These are phyloP conservation scores for Plasmodium vinckei DNA, from an alignment of 169 alveolate species.

Conservation along the genomic window DNA sequence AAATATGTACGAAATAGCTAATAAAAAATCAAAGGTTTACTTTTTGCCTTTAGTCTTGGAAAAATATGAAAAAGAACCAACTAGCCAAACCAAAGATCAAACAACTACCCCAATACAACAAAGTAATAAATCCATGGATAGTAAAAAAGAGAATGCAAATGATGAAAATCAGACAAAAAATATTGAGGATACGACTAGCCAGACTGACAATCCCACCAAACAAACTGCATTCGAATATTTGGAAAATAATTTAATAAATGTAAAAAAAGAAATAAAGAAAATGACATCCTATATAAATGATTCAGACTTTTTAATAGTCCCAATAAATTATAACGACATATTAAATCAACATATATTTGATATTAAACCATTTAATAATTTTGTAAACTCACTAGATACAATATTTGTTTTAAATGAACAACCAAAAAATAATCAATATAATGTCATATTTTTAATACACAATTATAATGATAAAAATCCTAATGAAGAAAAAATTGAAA, in stretches of 20 bases:
- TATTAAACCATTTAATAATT: constrained; percentile 22
- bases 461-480: constrained; percentile 22
- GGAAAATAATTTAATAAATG: constrained; percentile 20
- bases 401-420: constrained; percentile 4
- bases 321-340: constrained; percentile 65
- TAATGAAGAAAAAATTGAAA: constrained; percentile 23
- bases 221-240: constrained; percentile 47
- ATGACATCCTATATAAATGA: constrained; percentile 7
- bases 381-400: constrained; percentile 19
- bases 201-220: not conserved
- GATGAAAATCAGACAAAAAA: not conserved
- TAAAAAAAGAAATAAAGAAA: constrained; percentile 13
- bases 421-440: constrained; percentile 2
- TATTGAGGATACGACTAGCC: not conserved
- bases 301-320: constrained; percentile 27
- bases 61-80: not conserved
- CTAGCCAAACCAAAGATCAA: not conserved
- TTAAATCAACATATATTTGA: constrained; percentile 51
- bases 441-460: constrained; percentile 37
- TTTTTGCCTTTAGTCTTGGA: constrained; percentile 47
- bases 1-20: constrained; percentile 33
- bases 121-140: not conserved
- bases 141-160: not conserved
- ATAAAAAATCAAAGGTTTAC: constrained; percentile 30
- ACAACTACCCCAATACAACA: not conserved